Base-by-base conservation (phyloP, 768 basidiomycete species). In the Mycena filopes region DNA sequence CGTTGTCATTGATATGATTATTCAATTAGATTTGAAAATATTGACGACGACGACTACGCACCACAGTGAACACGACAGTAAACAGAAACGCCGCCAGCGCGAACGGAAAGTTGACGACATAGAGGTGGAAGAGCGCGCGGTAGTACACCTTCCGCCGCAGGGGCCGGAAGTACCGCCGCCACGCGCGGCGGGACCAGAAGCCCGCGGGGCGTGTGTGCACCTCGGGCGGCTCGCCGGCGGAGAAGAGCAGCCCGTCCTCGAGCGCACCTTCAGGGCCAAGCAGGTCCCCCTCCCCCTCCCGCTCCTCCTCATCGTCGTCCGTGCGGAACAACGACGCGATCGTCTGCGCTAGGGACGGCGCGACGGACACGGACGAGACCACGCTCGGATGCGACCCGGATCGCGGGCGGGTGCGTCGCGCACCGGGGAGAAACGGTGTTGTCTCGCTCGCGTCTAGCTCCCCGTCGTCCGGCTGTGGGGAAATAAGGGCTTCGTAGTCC, bases 31-130 rank as follows among this genome's bases (percentile, higher is more conserved):
- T 50, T 20, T n/a, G n/a, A n/a, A n/a, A n/a, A n/a, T n/a, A n/a
- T n/a, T n/a, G n/a, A n/a, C n/a, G n/a, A n/a, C n/a, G n/a, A n/a
- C n/a, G n/a, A n/a, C n/a, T 42, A 82, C 89, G 70, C 70, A 93
- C 93, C 76, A 95, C 77, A 0, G 93, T 94, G 71, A 94, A 91
- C 13, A 92, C 87, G 70, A 94, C 93, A 18, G 92, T 79, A 73
- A 87, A 94, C 12, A 93, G 73, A 89, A 90, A 94, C n/a, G 91
- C 89, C n/a, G 80, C 73, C 63, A 94, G 76, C 18, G 91, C 91
- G 70, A 86, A 94, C 0, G 92, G 92, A 71, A 95, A 92, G 76
- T 95, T 94, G 70, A 94, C 49, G 26, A 91, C 79, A 43, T 88
- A 73, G 23, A 95, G 81, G 74, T 95, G 93, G 58, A 92, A 84